phyloP scores from a whole-genome alignment of 805 yeast species.

The Monosporozyma servazzii region DNA sequence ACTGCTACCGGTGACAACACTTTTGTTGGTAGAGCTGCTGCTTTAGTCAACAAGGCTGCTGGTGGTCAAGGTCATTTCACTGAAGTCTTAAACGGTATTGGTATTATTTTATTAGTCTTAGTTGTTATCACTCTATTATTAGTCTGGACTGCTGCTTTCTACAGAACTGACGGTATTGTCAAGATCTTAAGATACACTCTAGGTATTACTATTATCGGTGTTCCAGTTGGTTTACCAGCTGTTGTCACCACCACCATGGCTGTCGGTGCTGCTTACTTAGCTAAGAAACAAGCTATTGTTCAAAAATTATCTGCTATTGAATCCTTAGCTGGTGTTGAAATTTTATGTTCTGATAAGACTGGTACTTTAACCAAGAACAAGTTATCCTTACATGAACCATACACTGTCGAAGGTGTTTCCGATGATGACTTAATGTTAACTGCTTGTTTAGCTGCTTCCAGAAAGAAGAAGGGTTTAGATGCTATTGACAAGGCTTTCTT shows the following conservation, averaged over 20 bases:
- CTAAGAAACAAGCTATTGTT: slow-evolving; percentile 94
- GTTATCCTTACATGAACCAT: slow-evolving; percentile 91
- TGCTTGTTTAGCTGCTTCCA: slow-evolving; percentile 94
- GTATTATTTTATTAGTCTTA: slow-evolving; percentile 81
- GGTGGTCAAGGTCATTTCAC: slow-evolving; percentile 94
- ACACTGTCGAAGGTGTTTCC: slow-evolving; percentile 95
- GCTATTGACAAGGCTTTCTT: slow-evolving; percentile 96
- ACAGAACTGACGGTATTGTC: slow-evolving; percentile 82
- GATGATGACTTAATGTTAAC: slow-evolving; percentile 94
- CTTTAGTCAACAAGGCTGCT: slow-evolving; percentile 88
- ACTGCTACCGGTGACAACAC: slow-evolving; percentile 94
- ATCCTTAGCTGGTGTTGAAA: slow-evolving; percentile 95
- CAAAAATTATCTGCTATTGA: slow-evolving; percentile 95
- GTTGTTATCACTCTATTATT: slow-evolving; percentile 79
- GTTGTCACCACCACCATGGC: slow-evolving; percentile 99
- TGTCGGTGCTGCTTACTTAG: slow-evolving; percentile 98
- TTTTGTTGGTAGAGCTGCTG: slow-evolving; percentile 95
- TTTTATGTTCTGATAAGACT: slow-evolving; percentile 95
- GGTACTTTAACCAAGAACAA: slow-evolving; percentile 98
- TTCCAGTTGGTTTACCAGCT: slow-evolving; percentile 97
- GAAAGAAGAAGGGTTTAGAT: slow-evolving; percentile 97
- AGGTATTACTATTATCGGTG: slow-evolving; percentile 95
- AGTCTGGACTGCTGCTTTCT: slow-evolving; percentile 91
- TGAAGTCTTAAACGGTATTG: slow-evolving; percentile 95
- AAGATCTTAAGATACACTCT: slow-evolving; percentile 83